Conservation (phyloP, 2,329 filamentous ascomycete species). For the Alternaria triticina region DNA sequence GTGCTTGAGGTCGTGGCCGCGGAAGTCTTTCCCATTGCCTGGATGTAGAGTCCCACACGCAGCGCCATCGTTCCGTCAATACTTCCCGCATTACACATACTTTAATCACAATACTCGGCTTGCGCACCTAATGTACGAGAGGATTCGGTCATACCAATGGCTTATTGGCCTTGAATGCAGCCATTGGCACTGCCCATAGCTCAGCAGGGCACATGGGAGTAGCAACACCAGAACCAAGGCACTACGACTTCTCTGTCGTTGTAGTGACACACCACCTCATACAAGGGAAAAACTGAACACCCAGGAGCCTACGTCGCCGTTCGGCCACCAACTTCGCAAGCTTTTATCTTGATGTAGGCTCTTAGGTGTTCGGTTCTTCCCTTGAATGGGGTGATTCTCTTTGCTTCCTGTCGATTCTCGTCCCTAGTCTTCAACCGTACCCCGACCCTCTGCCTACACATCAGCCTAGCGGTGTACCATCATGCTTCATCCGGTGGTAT, state of each 20-base stretch:
- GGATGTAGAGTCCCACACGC: constrained; percentile 13
- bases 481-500: neutral
- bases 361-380: too few relatives aligned
- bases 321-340: too few relatives aligned
- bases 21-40: constrained; percentile 19
- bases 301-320: too few relatives aligned
- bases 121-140: constrained; percentile 1
- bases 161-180: constrained; percentile 4
- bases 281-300: too few relatives aligned
- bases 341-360: too few relatives aligned
- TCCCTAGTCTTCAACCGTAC: neutral
- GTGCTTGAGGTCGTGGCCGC: constrained; percentile 17
- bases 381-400: neutral
- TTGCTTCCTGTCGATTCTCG: neutral
- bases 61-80: constrained; percentile 26
- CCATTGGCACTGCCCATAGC: neutral
- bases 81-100: constrained; percentile 19
- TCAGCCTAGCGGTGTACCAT: neutral
- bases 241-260: neutral
- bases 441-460: neutral
- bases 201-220: neutral
- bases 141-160: neutral
- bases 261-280: neutral
- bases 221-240: neutral
- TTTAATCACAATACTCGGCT: neutral